phyloP scores from a whole-genome alignment of 1,284 basidiomycete genomes.

The Ganoderma lucidum region DNA sequence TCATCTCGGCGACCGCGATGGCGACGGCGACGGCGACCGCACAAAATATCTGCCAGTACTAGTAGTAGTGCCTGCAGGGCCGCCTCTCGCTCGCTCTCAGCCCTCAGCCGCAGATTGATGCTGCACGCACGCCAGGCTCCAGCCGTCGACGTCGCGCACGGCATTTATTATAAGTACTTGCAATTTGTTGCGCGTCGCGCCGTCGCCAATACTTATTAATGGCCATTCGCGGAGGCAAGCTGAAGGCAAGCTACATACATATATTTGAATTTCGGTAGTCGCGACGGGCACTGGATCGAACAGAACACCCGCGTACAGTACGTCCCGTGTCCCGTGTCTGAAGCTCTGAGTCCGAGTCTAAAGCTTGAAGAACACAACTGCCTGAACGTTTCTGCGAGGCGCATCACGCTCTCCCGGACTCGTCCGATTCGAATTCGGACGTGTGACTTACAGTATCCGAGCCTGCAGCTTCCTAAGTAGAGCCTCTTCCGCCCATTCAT shows the following conservation, averaged over 20 bases:
- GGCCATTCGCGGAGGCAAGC: slow-evolving; percentile 2
- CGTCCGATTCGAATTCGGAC: neutral
- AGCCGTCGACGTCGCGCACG: too few species aligned
- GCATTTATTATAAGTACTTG: too few species aligned
- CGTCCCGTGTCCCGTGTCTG: neutral
- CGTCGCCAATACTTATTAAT: too few species aligned
- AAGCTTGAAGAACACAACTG: neutral
- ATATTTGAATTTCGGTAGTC: neutral
- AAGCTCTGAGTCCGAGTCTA: neutral
- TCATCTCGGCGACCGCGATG: too few species aligned
- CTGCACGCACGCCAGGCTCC: neutral
- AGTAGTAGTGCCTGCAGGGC: neutral
- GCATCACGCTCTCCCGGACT: neutral
- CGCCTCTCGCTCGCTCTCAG: neutral
- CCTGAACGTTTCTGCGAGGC: neutral
- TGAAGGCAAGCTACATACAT: too few species aligned
- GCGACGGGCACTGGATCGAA: neutral
- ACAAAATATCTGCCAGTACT: neutral
- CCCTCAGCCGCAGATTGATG: neutral
- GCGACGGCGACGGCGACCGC: too few species aligned
- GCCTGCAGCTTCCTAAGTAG: neutral
- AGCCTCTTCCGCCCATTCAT: too few species aligned
- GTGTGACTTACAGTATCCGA: neutral
- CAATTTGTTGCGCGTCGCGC: neutral
- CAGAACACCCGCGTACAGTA: neutral